Evolutionary conservation across 305 asterid species (phyloP), one percentile per base, ranked within the genome.

Genomic region (Vinca major): DNA sequence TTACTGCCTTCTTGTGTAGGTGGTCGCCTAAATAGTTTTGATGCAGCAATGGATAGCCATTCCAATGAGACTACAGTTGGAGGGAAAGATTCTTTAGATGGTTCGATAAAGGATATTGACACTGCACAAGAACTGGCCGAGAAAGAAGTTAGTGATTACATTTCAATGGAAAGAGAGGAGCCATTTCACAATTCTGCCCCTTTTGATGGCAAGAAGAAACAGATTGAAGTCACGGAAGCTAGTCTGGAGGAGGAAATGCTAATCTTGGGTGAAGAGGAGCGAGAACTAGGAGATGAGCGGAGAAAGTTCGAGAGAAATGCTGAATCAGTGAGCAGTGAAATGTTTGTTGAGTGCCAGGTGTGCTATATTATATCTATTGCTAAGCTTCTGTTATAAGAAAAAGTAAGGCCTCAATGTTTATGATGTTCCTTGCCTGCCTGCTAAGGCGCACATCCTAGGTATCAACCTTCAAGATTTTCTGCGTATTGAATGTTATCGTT

Each of bases 311-410:
- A 94, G 85, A 83, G 96, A 67, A 86, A 86, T 84, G 91, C 99
- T 54, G 99, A 86, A 64, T 88, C 99, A 72, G 96, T 91, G 36
- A 94, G 81, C 84, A 82, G 78, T 61, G 96, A 93, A 78, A 89
- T 93, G 96, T 93, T 93, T 80, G 86, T 89, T 36, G 97, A 93
- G 75, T 91, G 97, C 80, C 99, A 93, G 97, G 99, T 91, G 61
- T 68, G 80, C 66, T 50, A 54, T 19, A 9, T 11, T 43, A 7
- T 16, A 9, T 39, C 20, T 26, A 26, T 57, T 36, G 65, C 48
- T 61, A 61, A 39, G 19, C 33, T 61, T 37, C 21, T 39, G 0
- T 1, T 39, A 39, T 61, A 16, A 1, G 45, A 9, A 5, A 5
- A 5, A 5, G 20, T 58, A 58, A 58, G 45, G 19, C 5, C 8